Evolutionary conservation across 495 filamentous ascomycete species (phyloP), one percentile per base, ranked within the genome.

Genomic region (Platismatia glauca): DNA sequence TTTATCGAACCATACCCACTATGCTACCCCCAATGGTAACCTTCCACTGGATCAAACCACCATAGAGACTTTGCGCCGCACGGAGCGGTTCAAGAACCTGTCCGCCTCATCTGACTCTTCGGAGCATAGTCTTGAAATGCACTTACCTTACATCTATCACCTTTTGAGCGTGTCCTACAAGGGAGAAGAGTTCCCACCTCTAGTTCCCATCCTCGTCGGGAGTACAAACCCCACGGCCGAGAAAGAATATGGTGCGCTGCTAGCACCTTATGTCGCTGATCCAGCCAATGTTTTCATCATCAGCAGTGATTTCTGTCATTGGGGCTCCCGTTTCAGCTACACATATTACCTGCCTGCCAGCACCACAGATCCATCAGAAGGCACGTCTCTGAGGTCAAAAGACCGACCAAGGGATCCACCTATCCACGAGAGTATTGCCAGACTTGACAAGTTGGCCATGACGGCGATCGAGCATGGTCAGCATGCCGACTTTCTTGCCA

Each of bases 71-170:
- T 83, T 97, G 20, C 77, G 80, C 41, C 67, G 76, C 7, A 86
- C 84, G 12, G 81, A 81, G 22, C 76, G 77, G 57, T 95, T 97
- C 71, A 81, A 84, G n/a, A 82, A 79, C n/a, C 92, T 96, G 82
- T 81, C 83, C 1, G 71, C 70, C 34, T 72, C 78, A 6, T 77
- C 83, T 13, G 94, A 99, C 67, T 86, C 92, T 64, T 86, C 84
- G 38, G 94, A 99, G 73, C 94, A 99, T 74, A 96, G 90, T 58
- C 84, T 97, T 31, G 95, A 97, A 75, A 95, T 97, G 86, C 94
- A 99, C 67, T 79, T 97, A 0, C 94, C 94, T 3, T 97, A 94
- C 70, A 85, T 97, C 66, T 90, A 94, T 81, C 91, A 93, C 72
- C 83, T 92, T 50, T 77, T 90, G 18, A 79, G 82, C 33, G 79